Percentiles rank a stretch among this genome's conserved stretches.
phyloP scores from a whole-genome alignment of 768 basidiomycete species.

The Daedaleopsis nitida region DNA sequence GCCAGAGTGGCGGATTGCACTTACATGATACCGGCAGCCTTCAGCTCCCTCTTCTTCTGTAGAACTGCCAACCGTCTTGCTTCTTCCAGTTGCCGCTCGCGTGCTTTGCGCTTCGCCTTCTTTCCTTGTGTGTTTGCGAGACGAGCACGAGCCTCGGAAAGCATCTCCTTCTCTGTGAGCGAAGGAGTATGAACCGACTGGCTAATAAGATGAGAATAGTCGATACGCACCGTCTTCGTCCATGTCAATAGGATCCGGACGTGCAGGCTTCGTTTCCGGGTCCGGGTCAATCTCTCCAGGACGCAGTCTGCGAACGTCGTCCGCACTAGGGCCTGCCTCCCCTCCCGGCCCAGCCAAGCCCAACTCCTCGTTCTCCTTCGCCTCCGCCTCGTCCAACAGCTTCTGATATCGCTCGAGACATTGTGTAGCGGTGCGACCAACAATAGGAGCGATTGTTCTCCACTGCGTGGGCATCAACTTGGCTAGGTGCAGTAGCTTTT shows the following conservation, averaged over 20 bases:
- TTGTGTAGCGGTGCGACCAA: conserved; percentile 96
- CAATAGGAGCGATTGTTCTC: conserved; percentile 98
- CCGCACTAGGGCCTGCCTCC: conserved; percentile 86
- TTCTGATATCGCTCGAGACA: conserved; percentile 99
- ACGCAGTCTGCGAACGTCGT: conserved; percentile 84
- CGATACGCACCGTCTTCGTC: conserved; percentile 86
- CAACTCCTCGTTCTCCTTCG: conserved; percentile 93
- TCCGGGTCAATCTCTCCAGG: conserved; percentile 99
- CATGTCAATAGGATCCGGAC: conserved; percentile 99
- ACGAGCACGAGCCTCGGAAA: conserved; percentile 97
- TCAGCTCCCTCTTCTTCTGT: conserved; percentile 97
- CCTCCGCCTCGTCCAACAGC: conserved; percentile 94
- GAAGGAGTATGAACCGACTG: conserved; percentile 1
- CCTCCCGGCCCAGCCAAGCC: conserved; percentile 82
- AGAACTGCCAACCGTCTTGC: conserved; percentile 91
- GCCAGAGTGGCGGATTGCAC: neutral
- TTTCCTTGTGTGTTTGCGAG: conserved; percentile 99
- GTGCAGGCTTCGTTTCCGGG: conserved; percentile 96
- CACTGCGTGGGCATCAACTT: conserved; percentile 99
- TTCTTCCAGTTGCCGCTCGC: conserved; percentile 96
- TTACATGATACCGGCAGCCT: conserved; percentile 94
- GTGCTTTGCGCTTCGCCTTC: conserved; percentile 98
- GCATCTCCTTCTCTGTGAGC: conserved; percentile 92
- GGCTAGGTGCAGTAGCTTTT: conserved; percentile 95
- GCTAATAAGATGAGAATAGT: too few species aligned